Evolutionary conservation across 2,329 filamentous ascomycete genomes (phyloP).

Genomic region (Trichothecium sympodiale): DNA sequence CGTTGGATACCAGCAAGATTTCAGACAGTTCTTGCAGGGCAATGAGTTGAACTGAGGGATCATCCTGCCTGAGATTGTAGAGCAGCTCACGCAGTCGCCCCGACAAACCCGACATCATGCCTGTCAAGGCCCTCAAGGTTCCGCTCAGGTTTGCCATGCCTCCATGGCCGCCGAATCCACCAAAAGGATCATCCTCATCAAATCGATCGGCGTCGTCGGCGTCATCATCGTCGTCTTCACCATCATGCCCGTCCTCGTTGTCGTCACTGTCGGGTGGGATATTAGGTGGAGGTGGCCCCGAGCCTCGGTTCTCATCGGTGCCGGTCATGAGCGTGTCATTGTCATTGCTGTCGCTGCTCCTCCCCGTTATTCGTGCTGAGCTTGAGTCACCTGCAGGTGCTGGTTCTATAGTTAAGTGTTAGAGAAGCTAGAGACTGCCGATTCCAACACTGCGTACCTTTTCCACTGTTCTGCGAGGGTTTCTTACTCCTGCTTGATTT

Average conservation of each 20-base stretch:
- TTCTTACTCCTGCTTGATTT: constrained; percentile 67
- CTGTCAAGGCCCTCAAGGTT: constrained; percentile 76
- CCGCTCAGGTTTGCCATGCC: constrained; percentile 59
- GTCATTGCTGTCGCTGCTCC: constrained; percentile 40
- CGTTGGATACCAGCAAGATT: constrained; percentile 85
- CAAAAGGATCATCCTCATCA: constrained; percentile 54
- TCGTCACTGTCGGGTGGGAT: constrained; percentile 8
- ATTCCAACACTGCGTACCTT: constrained; percentile 21
- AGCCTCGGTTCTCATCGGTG: constrained; percentile 42
- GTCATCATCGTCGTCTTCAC: constrained; percentile 14
- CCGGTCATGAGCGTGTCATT: constrained; percentile 64
- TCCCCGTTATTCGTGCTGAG: constrained; percentile 39
- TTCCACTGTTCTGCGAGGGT: constrained; percentile 29
- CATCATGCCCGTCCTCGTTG: constrained; percentile 5
- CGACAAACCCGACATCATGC: constrained; percentile 82
- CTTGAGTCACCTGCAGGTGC: constrained; percentile 20
- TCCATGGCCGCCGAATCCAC: constrained; percentile 56
- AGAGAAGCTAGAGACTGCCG: constrained; percentile 5
- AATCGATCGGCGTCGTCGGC: constrained; percentile 36
- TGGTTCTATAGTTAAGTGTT: constrained; percentile 20
- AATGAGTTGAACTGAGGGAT: constrained; percentile 82
- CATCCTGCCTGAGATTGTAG: constrained; percentile 66
- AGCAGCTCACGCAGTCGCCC: constrained; percentile 69
- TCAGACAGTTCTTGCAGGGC: constrained; percentile 90
- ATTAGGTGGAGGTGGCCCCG: constrained; percentile 30